A percentile compares a stretch with the other conserved stretches of the same genome.
Conservation (phyloP, 1,284 basidiomycete genomes). For the Moesziomyces parantarcticus region DNA sequence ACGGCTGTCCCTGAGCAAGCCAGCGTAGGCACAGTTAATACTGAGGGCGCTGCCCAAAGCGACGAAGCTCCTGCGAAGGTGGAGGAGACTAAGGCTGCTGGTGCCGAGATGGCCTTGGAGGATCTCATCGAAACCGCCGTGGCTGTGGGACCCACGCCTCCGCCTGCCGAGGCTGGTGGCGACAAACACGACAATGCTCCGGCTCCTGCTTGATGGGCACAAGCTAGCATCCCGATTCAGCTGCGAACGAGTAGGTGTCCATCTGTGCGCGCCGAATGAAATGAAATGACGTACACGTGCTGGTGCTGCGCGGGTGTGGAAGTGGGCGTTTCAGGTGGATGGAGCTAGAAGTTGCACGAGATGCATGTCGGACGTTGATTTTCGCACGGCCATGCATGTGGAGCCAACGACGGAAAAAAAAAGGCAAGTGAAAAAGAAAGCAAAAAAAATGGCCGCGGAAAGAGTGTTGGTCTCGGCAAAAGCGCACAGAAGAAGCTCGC, state of each 20-base stretch:
- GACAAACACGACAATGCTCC: background rate
- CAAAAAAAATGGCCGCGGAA: background rate
- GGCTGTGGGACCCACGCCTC: background rate
- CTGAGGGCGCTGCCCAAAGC: too few species aligned
- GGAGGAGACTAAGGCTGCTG: background rate
- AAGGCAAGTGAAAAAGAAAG: too few species aligned
- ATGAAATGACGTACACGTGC: too few species aligned
- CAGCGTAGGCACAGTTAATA: too few species aligned
- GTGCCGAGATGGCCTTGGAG: slow-evolving; percentile 12
- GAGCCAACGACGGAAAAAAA: background rate
- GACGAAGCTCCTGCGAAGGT: too few species aligned
- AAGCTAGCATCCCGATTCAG: background rate
- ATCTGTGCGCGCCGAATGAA: too few species aligned
- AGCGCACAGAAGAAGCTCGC: background rate
- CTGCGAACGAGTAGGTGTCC: background rate
- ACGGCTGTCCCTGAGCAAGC: too few species aligned
- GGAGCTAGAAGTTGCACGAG: background rate
- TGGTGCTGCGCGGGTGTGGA: too few species aligned
- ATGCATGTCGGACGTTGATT: background rate
- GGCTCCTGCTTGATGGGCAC: background rate
- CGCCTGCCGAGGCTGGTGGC: background rate
- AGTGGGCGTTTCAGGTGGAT: too few species aligned
- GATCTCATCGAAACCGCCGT: slow-evolving; percentile 14
- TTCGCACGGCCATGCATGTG: background rate
- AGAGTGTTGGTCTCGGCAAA: slow-evolving; percentile 3